Conservation (phyloP, 2,329 filamentous ascomycete genomes). For the Ceratocystiopsis brevicomis region DNA sequence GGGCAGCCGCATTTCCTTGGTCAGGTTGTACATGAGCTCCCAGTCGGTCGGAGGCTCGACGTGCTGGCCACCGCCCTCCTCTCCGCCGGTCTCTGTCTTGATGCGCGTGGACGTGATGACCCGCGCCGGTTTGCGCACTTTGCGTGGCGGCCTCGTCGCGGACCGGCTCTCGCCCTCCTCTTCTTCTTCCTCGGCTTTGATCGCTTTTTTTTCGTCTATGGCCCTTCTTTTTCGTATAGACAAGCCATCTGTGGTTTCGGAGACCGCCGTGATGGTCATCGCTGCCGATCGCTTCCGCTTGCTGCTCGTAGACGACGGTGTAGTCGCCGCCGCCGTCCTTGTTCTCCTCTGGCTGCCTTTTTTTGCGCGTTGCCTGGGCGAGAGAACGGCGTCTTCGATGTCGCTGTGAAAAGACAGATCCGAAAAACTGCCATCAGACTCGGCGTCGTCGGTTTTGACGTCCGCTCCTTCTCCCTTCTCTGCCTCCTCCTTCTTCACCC, state of each 20-base stretch:
- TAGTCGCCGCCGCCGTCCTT: conserved; percentile 5
- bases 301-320: background rate
- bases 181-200: conserved; percentile 1
- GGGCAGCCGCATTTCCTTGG: conserved; percentile 53
- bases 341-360: conserved; percentile 2
- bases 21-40: conserved; percentile 61
- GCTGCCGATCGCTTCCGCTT: conserved; percentile 15
- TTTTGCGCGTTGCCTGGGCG: conserved; percentile 1
- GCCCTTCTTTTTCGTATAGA: conserved; percentile 7
- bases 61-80: background rate
- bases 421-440: conserved; percentile 7
- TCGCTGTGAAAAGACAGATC: conserved; percentile 12
- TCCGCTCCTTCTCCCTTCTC: conserved; percentile 1
- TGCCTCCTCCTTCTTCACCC: conserved; percentile 1
- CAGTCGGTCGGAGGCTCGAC: conserved; percentile 56
- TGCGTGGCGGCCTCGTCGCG: conserved; percentile 21
- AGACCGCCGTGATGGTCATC: conserved; percentile 11
- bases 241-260: conserved; percentile 13
- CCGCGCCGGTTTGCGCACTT: conserved; percentile 12
- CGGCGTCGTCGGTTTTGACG: conserved; percentile 1
- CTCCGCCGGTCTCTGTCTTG: background rate
- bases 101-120: conserved; percentile 2
- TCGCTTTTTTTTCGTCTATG: background rate
- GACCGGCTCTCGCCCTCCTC: background rate
- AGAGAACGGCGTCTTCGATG: conserved; percentile 17